Evolutionary conservation across 176 grass and related monocot genomes (phyloP).

Genomic region (Cenchrus americanus): DNA sequence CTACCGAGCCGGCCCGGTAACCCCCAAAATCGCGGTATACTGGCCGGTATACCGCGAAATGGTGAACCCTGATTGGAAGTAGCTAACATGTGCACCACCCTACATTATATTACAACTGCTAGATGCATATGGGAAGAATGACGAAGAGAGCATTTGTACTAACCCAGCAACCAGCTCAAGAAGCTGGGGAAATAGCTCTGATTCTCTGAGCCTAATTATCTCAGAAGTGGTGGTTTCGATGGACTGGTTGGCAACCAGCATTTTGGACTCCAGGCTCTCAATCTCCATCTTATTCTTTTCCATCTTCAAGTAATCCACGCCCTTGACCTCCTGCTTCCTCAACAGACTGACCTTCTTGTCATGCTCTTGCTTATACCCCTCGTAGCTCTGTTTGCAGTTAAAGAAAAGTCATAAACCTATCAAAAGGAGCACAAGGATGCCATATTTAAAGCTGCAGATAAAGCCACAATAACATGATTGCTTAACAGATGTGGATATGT

Average conservation of each 20-base stretch:
- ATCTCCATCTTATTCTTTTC: conserved; percentile 99
- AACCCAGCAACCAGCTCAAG: conserved; percentile 89
- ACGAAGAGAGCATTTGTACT: conserved; percentile 46
- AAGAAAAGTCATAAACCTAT: conserved; percentile 16
- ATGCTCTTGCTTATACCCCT: conserved; percentile 81
- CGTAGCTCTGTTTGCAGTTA: conserved; percentile 63
- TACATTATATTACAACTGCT: background rate
- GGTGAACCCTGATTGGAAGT: too few relatives aligned
- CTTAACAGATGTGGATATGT: background rate
- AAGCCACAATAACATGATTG: conserved; percentile 23
- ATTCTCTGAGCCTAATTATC: conserved; percentile 90
- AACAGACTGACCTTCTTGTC: conserved; percentile 80
- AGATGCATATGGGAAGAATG: conserved; percentile 37
- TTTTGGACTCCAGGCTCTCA: conserved; percentile 94
- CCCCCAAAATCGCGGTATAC: too few relatives aligned
- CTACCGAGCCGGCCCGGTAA: too few relatives aligned
- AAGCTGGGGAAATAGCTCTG: conserved; percentile 94
- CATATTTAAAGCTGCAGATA: conserved; percentile 26
- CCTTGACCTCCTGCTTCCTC: conserved; percentile 88
- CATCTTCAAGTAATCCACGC: conserved; percentile 89
- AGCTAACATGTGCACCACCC: conserved; percentile 48
- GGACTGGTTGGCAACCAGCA: conserved; percentile 88
- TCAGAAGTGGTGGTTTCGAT: conserved; percentile 95
- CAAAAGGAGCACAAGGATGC: conserved; percentile 17
- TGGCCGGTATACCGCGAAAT: too few relatives aligned